Conservation (phyloP, 441 rosid genomes). For the Erodium chrysanthum region DNA sequence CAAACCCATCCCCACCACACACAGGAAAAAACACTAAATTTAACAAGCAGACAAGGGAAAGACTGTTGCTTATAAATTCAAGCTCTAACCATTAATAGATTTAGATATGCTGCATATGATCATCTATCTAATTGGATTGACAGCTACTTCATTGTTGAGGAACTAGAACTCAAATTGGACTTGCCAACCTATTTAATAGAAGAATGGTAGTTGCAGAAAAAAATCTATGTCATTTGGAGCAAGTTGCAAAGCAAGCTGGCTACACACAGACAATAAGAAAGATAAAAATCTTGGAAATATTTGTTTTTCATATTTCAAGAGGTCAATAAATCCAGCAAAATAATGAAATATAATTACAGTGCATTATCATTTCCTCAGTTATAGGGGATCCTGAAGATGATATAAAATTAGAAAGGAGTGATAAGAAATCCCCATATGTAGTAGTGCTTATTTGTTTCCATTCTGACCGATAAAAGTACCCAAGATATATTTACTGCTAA, state of each 20-base stretch:
- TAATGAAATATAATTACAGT: background rate
- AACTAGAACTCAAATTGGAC: background rate
- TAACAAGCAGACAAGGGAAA: background rate
- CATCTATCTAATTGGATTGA: background rate
- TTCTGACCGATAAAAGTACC: background rate
- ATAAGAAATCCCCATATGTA: background rate
- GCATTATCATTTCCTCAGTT: background rate
- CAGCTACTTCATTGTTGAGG: background rate
- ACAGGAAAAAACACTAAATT: background rate
- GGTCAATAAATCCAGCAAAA: background rate
- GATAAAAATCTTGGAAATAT: background rate
- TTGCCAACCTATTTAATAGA: background rate
- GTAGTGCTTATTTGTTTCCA: background rate
- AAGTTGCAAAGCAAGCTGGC: background rate
- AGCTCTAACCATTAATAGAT: background rate
- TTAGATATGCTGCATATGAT: background rate
- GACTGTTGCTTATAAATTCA: background rate
- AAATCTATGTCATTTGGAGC: background rate
- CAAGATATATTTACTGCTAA: background rate
- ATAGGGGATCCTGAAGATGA: background rate
- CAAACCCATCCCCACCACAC: background rate
- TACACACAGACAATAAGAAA: background rate
- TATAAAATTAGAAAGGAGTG: background rate
- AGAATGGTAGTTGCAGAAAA: slow-evolving; percentile 7
- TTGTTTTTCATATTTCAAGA: background rate